phyloP scores from a whole-genome alignment of 495 filamentous ascomycete genomes.

The Aspergillus wentii region DNA sequence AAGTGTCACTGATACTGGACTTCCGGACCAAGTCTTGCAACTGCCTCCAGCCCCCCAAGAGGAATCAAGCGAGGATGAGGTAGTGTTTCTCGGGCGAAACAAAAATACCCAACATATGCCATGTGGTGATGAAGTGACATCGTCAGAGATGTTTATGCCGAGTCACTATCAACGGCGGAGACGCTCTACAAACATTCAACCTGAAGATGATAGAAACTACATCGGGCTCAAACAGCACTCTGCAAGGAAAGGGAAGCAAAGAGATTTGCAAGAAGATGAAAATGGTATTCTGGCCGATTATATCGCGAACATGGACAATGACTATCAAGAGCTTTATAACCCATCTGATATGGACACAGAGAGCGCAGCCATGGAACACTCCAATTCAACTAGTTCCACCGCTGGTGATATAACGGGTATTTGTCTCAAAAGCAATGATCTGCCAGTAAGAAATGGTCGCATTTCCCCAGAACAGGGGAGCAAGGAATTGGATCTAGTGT shows the following conservation, averaged over 20 bases:
- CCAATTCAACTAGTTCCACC: no score
- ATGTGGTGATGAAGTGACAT: background rate
- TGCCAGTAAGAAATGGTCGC: no score
- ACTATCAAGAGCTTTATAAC: conserved; percentile 18
- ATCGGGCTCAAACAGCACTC: background rate
- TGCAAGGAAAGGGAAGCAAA: conserved; percentile 3
- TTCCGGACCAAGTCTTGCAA: conserved; percentile 10
- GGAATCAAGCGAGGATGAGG: conserved; percentile 39
- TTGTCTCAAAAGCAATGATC: no score
- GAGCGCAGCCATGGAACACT: conserved; percentile 9
- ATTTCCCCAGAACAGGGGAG: no score
- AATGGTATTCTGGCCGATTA: conserved; percentile 67
- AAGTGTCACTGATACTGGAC: conserved; percentile 8
- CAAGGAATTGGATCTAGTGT: no score
- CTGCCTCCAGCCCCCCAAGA: conserved; percentile 6
- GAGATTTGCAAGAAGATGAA: conserved; percentile 26
- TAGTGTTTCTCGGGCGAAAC: conserved; percentile 35
- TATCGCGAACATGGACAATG: conserved; percentile 60
- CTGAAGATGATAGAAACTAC: no score
- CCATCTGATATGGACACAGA: conserved; percentile 1
- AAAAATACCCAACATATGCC: conserved; percentile 7
- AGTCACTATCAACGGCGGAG: no score
- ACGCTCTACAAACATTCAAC: no score
- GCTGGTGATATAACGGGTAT: no score
- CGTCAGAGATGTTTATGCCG: background rate